These are phyloP conservation scores for Conticribra weissflogii DNA, from an alignment of 108 stramenopile species.

Conservation along the genomic window DNA sequence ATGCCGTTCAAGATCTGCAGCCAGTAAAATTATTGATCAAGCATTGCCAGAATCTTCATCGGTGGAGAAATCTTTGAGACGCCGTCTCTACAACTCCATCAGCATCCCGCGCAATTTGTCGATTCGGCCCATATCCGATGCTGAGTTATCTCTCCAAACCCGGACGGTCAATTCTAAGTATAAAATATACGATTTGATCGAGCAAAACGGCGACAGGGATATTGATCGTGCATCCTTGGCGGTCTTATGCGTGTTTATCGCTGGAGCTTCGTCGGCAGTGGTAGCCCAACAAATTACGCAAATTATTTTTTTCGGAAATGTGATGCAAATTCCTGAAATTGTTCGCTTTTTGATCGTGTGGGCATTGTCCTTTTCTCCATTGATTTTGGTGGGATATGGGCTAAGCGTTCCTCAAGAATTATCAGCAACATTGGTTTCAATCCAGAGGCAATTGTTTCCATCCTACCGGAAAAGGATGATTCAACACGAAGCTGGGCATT, in stretches of 20 bases:
- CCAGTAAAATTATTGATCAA: constrained; percentile 49
- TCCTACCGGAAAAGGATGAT: constrained; percentile 79
- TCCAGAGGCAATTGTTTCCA: constrained; percentile 79
- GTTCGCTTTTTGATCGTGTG: constrained; percentile 78
- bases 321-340: constrained; percentile 75
- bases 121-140: constrained; percentile 71
- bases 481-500: constrained; percentile 90
- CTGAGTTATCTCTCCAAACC: constrained; percentile 85
- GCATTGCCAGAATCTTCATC: constrained; percentile 31
- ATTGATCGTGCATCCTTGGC: constrained; percentile 77
- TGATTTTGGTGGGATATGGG: constrained; percentile 81
- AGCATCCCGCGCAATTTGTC: constrained; percentile 69
- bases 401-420: constrained; percentile 73
- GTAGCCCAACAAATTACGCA: constrained; percentile 56
- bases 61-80: constrained; percentile 8
- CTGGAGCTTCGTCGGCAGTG: constrained; percentile 61
- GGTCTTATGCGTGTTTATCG: constrained; percentile 63
- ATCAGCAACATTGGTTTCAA: constrained; percentile 59
- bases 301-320: constrained; percentile 18
- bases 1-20: constrained; percentile 58
- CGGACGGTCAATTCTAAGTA: constrained; percentile 79
- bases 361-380: constrained; percentile 75
- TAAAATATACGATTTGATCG: constrained; percentile 76
- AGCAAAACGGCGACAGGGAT: constrained; percentile 82
- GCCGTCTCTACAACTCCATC: constrained; percentile 59